Evolutionary conservation across 2,329 filamentous ascomycete genomes (phyloP), one percentile per base, ranked within the genome.

Genomic region (Immersiporthe knoxdaviesiana): DNA sequence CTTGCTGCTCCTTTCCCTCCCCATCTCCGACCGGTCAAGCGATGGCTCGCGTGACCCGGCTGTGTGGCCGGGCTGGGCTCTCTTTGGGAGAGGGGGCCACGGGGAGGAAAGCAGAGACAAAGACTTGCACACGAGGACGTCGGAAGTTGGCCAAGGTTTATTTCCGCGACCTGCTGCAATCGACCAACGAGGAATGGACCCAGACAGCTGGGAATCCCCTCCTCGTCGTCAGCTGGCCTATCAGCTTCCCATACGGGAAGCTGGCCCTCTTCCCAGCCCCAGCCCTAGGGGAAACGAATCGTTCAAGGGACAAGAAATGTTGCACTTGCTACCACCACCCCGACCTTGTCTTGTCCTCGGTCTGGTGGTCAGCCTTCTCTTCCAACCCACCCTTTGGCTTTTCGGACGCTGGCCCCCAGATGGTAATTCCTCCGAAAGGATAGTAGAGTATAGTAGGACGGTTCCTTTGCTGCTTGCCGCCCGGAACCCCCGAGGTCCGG

Each of bases 181-280:
- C 24, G 8, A 6, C 44, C 18, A n/a, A 56, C 27, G 27, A 56
- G 52, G 27, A 47, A 47, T n/a, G 4, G 18, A 41, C 37, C 59
- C 59, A 62, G 32, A 30, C 59, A 37, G 39, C 59, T 62, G 35
- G 37, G 39, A 60, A 41, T 62, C 59, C 44, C 18, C 59, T 30
- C 24, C 24, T 44, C 5, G 4, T 30, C 14, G 59, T 32, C 21
- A 27, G 18, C 35, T 16, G 37, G 35, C 59, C n/a, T 27, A 24
- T 44, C n/a, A 41, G 35, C 59, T 62, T 62, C 59, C 59, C 35
- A 44, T 35, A 62, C 12, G 59, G 35, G 59, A 41, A 62, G 35
- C 37, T 61, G 35, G n/a, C n/a, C 35, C 35, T 8, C 35, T 4
- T 35, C 35, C 35, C 35, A 35, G 35, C 44, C n/a, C 59, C 35